Evolutionary conservation across 371 early-diverging fungal species (phyloP).

Genomic region (Basidiobolus meristosporus): DNA sequence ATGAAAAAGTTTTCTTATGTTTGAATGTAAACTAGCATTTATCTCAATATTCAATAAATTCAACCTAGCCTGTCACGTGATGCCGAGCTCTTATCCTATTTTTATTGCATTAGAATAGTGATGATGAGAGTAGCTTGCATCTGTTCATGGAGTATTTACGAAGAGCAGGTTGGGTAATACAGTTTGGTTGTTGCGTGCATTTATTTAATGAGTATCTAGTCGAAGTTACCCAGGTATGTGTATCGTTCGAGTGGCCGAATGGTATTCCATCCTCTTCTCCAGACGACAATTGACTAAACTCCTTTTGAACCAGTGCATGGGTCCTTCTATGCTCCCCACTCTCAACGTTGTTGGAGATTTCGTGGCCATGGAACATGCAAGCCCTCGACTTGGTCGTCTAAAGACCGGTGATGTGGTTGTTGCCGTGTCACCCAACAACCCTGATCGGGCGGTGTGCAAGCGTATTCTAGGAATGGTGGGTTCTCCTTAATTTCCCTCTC

Average conservation of each 20-base stretch:
- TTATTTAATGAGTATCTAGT: not conserved
- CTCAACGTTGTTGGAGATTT: conserved; percentile 46
- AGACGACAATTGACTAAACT: not conserved
- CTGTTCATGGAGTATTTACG: too few species aligned
- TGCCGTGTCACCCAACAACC: conserved; percentile 38
- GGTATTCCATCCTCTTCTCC: too few species aligned
- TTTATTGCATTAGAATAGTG: too few species aligned
- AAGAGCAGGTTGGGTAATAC: not conserved
- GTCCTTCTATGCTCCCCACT: conserved; percentile 76
- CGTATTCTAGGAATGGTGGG: conserved; percentile 54
- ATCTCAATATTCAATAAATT: too few species aligned
- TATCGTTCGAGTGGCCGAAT: too few species aligned
- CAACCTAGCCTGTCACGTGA: too few species aligned
- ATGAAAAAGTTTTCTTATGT: too few species aligned
- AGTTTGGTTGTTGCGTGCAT: not conserved
- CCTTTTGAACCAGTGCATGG: conserved; percentile 29
- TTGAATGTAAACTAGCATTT: too few species aligned
- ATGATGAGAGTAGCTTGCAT: too few species aligned
- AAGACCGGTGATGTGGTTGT: conserved; percentile 58
- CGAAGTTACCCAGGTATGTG: not conserved
- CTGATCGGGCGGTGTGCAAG: conserved; percentile 46
- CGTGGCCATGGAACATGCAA: conserved; percentile 40
- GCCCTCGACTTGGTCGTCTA: conserved; percentile 22
- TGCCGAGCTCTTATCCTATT: too few species aligned
- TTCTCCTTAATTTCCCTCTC: not conserved